These are phyloP conservation scores for Tritrichomonas musculus DNA, from an alignment of 208 protist species.

Conservation along the genomic window DNA sequence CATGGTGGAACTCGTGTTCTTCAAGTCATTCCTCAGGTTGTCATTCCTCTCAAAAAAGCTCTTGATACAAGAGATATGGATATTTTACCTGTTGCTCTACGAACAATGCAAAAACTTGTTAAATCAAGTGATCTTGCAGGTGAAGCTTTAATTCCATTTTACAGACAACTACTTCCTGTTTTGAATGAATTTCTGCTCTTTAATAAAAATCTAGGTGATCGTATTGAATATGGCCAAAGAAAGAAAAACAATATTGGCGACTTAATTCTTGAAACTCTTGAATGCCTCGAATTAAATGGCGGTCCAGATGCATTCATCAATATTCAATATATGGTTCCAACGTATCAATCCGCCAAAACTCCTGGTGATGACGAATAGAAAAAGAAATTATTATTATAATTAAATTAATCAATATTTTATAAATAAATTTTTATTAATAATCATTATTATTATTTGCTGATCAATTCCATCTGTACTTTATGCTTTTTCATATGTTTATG, in stretches of 20 bases:
- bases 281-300: slow-evolving; percentile 70
- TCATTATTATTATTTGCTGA: no score
- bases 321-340: slow-evolving; percentile 77
- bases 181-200: slow-evolving; percentile 91
- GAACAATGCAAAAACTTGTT: slow-evolving; percentile 29
- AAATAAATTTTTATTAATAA: no score
- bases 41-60: slow-evolving; percentile 30
- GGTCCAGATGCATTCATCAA: slow-evolving; percentile 73
- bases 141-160: slow-evolving; percentile 92
- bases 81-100: slow-evolving; percentile 7
- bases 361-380: slow-evolving; percentile 23
- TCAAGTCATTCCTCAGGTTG: neutral
- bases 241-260: slow-evolving; percentile 73
- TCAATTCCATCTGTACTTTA: no score
- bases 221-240: slow-evolving; percentile 83
- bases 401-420: no score
- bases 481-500: no score
- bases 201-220: slow-evolving; percentile 74
- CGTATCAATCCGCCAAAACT: slow-evolving; percentile 55
- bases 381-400: no score
- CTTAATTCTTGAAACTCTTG: slow-evolving; percentile 89
- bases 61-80: slow-evolving; percentile 22
- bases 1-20: neutral
- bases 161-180: slow-evolving; percentile 90
- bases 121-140: slow-evolving; percentile 79